phyloP scores from a whole-genome alignment of 345 rosid species.

The Salix viminalis region DNA sequence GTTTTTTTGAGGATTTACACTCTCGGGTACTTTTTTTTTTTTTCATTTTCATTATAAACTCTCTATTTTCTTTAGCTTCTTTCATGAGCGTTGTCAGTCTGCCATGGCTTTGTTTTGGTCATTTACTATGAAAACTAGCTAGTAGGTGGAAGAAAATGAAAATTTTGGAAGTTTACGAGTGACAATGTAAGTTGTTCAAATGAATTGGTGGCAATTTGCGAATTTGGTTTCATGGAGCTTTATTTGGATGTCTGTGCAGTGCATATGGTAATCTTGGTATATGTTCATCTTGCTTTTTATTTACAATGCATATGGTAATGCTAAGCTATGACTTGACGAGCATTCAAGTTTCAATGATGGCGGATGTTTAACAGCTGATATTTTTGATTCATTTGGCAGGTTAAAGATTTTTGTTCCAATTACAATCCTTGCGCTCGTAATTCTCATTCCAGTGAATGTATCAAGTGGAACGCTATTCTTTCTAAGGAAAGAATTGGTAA shows the following conservation, averaged over 20 bases:
- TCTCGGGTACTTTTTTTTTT: slow-evolving; percentile 56
- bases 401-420: slow-evolving; percentile 84
- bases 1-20: slow-evolving; percentile 78
- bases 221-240: neutral
- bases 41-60: neutral
- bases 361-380: neutral
- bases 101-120: too few species aligned
- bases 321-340: too few species aligned
- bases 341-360: neutral
- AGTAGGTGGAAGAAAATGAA: neutral
- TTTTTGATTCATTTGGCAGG: slow-evolving; percentile 39
- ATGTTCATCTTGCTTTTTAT: neutral
- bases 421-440: slow-evolving; percentile 60
- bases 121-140: neutral
- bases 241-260: neutral
- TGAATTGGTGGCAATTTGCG: neutral
- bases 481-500: slow-evolving; percentile 73
- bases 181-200: neutral
- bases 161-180: neutral
- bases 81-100: neutral
- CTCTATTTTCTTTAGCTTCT: neutral
- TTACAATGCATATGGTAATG: too few species aligned
- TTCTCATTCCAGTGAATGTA: slow-evolving; percentile 90
- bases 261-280: neutral
- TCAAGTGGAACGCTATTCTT: slow-evolving; percentile 81